Percentiles rank a stretch among this genome's conserved stretches.
Evolutionary conservation across 2,329 filamentous ascomycete species (phyloP).

Genomic region (Cladosporium colombiae): DNA sequence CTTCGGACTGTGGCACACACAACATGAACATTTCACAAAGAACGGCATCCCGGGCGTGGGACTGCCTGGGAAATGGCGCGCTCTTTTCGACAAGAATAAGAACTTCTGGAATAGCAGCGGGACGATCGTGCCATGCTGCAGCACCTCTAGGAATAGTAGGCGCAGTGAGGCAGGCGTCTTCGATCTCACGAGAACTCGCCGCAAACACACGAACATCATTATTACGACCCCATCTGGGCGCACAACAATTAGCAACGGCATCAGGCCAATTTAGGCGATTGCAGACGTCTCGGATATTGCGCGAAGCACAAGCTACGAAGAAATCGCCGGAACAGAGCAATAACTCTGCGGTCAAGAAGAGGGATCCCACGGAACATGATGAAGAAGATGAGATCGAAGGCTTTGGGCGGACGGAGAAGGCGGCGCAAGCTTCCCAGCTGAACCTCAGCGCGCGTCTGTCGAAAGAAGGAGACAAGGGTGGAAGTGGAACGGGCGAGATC

Average conservation of each 20-base stretch:
- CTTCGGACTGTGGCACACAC: neutral
- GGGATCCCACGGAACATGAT: constrained; percentile 35
- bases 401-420: constrained; percentile 77
- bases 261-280: constrained; percentile 15
- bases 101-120: neutral
- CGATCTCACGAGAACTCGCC: constrained; percentile 1
- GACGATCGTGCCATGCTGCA: neutral
- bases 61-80: constrained; percentile 38
- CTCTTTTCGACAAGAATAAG: constrained; percentile 38
- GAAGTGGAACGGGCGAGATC: constrained; percentile 66
- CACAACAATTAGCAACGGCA: neutral
- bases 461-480: constrained; percentile 66
- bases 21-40: constrained; percentile 10
- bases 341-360: constrained; percentile 8
- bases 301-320: constrained; percentile 23
- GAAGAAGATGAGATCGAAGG: constrained; percentile 58
- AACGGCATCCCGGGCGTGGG: constrained; percentile 35
- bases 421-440: constrained; percentile 80
- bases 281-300: constrained; percentile 20
- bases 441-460: constrained; percentile 86
- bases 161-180: constrained; percentile 5
- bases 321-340: constrained; percentile 6
- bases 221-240: neutral
- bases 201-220: neutral
- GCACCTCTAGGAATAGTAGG: constrained; percentile 15